Base-by-base conservation (phyloP, 108 stramenopile species). In the Fragilariopsis cylindrus region DNA sequence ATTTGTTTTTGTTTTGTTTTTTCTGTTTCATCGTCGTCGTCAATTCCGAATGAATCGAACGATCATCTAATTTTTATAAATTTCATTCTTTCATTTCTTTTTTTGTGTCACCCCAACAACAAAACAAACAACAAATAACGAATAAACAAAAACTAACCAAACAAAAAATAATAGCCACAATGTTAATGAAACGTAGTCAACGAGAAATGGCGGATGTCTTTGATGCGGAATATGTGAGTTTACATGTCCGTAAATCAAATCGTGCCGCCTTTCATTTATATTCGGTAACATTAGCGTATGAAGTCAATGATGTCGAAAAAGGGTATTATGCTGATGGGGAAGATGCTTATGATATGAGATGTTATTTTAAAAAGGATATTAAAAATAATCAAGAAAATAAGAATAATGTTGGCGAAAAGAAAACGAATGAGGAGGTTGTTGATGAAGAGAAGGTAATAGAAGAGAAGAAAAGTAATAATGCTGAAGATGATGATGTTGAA, bases 251-350 rank as follows among this genome's bases (percentile, higher is more conserved):
- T 13, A 89, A 96, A 76, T 96, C 94, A 44, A 99, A 99, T 81
- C 74, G 88, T 42, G 99, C 98, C 7, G 99, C 99, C 7, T 97
- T 96, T 81, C 98, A 99, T 85, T 84, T 99, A 52, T 99, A 99
- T 81, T 87, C 74, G 30, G 84, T 96, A 50, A 99, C 99, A 7
- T 78, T 99, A 57, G 82, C 82, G 48, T 99, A 99, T 78, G 78
- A 96, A 72, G 94, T 97, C 65, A 86, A 97, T 83, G 97, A 96
- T 78, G 85, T 98, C 39, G 98, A 99, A 77, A 90, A 92, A 80
- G 97, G 97, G 45, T 99, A 99, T 81, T 99, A 99, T 80, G 98
- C 98, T 0, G 99, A 99, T 82, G 98, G 98, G 18, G 99, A 99
- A 79, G 97, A 99, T 84, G 99, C 98, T 8, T 98, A 98, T 76